These are phyloP conservation scores for Cyberlindnera euphorbiiphila DNA, from an alignment of 805 yeast species.

Conservation along the genomic window DNA sequence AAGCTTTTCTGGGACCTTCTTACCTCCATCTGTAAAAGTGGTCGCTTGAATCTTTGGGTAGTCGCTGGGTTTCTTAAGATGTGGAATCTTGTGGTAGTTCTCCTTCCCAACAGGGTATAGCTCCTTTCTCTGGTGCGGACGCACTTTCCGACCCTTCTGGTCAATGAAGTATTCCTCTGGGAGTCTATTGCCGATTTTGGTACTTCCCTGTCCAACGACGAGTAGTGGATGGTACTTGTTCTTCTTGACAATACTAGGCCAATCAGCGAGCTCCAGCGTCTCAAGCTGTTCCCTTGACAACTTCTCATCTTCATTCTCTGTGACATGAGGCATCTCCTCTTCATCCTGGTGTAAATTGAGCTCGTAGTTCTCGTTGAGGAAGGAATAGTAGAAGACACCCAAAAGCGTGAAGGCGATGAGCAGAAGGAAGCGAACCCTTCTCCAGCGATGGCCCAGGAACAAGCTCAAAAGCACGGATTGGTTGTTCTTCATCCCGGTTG, in stretches of 20 bases:
- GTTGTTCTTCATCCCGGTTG: too few relatives aligned
- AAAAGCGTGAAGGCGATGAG: conserved; percentile 17
- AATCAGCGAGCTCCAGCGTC: conserved; percentile 7
- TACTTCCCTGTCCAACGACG: conserved; percentile 17
- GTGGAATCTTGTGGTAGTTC: conserved; percentile 24
- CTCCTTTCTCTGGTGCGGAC: conserved; percentile 19
- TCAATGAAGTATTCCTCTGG: conserved; percentile 22
- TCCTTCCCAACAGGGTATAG: conserved; percentile 24
- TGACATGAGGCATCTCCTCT: conserved; percentile 25
- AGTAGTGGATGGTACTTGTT: conserved; percentile 38
- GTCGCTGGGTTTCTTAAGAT: conserved; percentile 7
- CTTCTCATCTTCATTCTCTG: conserved; percentile 7
- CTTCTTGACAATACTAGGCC: conserved; percentile 28
- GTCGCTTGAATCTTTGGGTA: conserved; percentile 31
- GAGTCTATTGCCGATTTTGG: conserved; percentile 12
- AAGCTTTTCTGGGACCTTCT: conserved; percentile 27
- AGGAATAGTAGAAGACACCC: conserved; percentile 26
- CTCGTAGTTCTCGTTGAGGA: conserved; percentile 24
- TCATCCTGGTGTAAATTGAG: conserved; percentile 25
- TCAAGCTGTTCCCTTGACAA: conserved; percentile 7
- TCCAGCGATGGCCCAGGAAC: conserved; percentile 1
- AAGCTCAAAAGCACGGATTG: too few relatives aligned
- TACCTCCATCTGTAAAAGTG: conserved; percentile 29
- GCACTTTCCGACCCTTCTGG: conserved; percentile 21
- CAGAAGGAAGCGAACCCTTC: conserved; percentile 17